Evolutionary conservation across 2,329 filamentous ascomycete genomes (phyloP).

Genomic region (Sporothrix dimorphospora): DNA sequence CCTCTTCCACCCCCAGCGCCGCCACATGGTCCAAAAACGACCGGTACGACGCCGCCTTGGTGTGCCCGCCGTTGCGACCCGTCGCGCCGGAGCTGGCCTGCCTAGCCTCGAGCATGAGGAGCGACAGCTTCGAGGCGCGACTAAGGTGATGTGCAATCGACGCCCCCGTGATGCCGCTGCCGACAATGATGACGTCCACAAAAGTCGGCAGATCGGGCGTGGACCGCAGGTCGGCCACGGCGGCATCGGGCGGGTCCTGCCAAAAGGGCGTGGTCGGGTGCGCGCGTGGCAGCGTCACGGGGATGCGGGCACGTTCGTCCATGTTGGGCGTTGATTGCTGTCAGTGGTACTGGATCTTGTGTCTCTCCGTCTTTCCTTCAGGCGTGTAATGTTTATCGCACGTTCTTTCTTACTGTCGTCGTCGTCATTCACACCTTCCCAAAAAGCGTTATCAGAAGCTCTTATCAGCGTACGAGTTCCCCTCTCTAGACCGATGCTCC

Average conservation of each 20-base stretch:
- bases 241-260: conserved; percentile 57
- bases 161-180: conserved; percentile 67
- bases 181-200: conserved; percentile 65
- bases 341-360: too few relatives aligned
- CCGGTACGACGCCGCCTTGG: conserved; percentile 50
- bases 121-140: conserved; percentile 42
- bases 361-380: neutral
- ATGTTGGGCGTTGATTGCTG: conserved; percentile 37
- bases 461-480: neutral
- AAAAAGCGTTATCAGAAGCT: neutral
- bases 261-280: conserved; percentile 63
- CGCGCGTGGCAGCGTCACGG: conserved; percentile 52
- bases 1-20: conserved; percentile 52
- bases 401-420: neutral
- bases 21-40: conserved; percentile 53
- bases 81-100: conserved; percentile 69
- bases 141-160: conserved; percentile 61
- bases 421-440: neutral
- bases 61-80: conserved; percentile 58
- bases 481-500: neutral
- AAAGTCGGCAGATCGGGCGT: conserved; percentile 54
- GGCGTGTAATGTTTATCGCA: neutral
- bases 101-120: conserved; percentile 67
- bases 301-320: conserved; percentile 44
- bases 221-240: conserved; percentile 53